Percentiles rank a stretch among this genome's conserved stretches.
Conservation (phyloP, 352 stramenopile genomes). For the Globisporangium middletonii region DNA sequence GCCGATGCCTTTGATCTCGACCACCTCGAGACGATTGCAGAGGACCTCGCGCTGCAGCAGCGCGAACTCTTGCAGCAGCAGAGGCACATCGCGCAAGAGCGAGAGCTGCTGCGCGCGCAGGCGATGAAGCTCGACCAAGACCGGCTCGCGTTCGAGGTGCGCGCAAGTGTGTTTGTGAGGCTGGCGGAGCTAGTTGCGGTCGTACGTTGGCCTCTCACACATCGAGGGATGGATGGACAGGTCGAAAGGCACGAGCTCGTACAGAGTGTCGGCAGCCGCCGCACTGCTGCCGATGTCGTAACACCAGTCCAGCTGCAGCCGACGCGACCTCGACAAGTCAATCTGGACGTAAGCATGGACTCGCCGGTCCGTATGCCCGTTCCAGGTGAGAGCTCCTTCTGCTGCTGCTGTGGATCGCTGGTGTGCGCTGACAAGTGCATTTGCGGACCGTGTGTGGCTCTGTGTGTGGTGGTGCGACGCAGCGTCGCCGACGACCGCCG, state of each 20-base stretch:
- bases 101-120: constrained; percentile 38
- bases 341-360: constrained; percentile 7
- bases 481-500: constrained; percentile 11
- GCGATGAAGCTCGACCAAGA: constrained; percentile 57
- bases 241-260: constrained; percentile 34
- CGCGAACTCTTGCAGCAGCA: constrained; percentile 23
- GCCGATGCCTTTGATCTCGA: no score
- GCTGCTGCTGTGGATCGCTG: background rate
- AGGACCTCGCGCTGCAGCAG: constrained; percentile 17
- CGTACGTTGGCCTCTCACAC: background rate
- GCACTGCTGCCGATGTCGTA: constrained; percentile 1
- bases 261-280: constrained; percentile 6
- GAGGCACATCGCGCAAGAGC: constrained; percentile 37
- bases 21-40: background rate
- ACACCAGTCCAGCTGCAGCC: constrained; percentile 12
- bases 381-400: constrained; percentile 23
- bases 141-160: constrained; percentile 52
- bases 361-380: constrained; percentile 36
- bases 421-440: background rate
- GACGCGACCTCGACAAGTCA: constrained; percentile 4
- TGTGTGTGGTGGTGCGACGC: background rate
- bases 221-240: constrained; percentile 14
- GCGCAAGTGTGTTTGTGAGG: background rate
- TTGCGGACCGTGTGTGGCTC: background rate
- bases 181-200: background rate